Evolutionary conservation across 805 yeast genomes (phyloP).

Genomic region (Ogataea nonfermentans): DNA sequence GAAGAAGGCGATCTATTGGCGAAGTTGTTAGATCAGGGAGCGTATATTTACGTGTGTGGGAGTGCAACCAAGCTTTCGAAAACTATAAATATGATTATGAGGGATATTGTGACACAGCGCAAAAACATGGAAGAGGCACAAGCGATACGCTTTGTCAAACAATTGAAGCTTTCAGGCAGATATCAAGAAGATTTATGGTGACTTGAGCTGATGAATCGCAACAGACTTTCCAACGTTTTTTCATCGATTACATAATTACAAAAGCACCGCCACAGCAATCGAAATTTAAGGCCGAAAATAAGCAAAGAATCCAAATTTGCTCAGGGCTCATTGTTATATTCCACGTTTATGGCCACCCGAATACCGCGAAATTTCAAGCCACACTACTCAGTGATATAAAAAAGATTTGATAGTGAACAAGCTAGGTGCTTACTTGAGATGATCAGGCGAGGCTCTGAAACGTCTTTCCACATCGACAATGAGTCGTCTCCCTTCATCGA

Average conservation of each 20-base stretch:
- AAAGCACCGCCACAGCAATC: not conserved
- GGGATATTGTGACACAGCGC: constrained; percentile 50
- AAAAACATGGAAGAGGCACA: constrained; percentile 40
- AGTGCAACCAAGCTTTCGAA: constrained; percentile 90
- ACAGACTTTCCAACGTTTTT: constrained; percentile 1
- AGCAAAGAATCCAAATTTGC: constrained; percentile 2
- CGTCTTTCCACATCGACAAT: constrained; percentile 26
- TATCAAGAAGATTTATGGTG: constrained; percentile 98
- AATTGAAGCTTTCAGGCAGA: constrained; percentile 72
- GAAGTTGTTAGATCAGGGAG: constrained; percentile 54
- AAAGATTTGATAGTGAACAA: not conserved
- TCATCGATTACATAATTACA: too few relatives aligned
- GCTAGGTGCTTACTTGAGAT: constrained; percentile 1
- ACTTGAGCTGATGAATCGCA: constrained; percentile 10
- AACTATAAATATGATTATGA: constrained; percentile 72
- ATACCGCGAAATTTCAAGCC: not conserved
- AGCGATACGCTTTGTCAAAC: constrained; percentile 68
- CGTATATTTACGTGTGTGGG: constrained; percentile 89
- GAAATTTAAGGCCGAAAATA: not conserved
- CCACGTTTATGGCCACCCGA: not conserved
- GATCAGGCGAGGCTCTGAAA: constrained; percentile 29
- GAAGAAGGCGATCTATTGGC: constrained; percentile 50
- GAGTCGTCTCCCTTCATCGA: constrained; percentile 26
- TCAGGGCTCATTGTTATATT: not conserved
- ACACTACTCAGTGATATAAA: too few relatives aligned